Base-by-base conservation (phyloP, 2,329 filamentous ascomycete genomes). In the Botryotinia globosa region DNA sequence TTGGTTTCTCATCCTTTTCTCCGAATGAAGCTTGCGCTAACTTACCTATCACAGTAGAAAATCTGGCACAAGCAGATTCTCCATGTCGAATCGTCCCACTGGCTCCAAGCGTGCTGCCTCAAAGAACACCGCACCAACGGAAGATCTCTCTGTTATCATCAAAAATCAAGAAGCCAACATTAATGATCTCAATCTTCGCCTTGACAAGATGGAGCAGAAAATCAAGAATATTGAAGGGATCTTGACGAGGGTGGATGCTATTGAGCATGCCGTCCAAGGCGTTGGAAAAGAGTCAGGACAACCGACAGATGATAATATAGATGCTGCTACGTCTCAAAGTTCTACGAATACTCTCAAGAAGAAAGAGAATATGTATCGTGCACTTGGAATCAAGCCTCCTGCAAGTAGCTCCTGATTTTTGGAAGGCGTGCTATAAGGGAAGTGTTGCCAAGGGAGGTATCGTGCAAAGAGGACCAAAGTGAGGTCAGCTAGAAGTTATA, bases 361-460 rank as follows among this genome's bases (percentile, higher is more conserved):
- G 34, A 18, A 67, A 37, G 39, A 56, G n/a, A 56, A 67, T 32
- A 56, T 67, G 65, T 67, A 56, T 56, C 48, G 48, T 25, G 65
- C 48, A 9, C 65, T 67, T 16, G 65, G 65, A 0, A 32, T 67
- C 8, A 67, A 67, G 3, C 65, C 48, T 10, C 6, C 4, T 22
- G n/a, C 25, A 5, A 16, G 10, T 32, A n/a, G 18, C 12, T 3
- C 42, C 18, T 56, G 20, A 22, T 0, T 0, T 25, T 25, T 18
- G 37, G 8, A 20, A 39, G 0, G 1, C 3, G 7, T 32, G 16
- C 5, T 18, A 42, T 16, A 42, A 22, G 10, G n/a, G 39, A 0
- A 0, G 22, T 42, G 16, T 3, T 14, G 18, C 9, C 8, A 9
- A 18, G 37, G 3, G 20, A 16, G 34, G 9, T 10, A 37, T 61